Evolutionary conservation across 495 filamentous ascomycete genomes (phyloP).

Genomic region (Tuber aestivum): DNA sequence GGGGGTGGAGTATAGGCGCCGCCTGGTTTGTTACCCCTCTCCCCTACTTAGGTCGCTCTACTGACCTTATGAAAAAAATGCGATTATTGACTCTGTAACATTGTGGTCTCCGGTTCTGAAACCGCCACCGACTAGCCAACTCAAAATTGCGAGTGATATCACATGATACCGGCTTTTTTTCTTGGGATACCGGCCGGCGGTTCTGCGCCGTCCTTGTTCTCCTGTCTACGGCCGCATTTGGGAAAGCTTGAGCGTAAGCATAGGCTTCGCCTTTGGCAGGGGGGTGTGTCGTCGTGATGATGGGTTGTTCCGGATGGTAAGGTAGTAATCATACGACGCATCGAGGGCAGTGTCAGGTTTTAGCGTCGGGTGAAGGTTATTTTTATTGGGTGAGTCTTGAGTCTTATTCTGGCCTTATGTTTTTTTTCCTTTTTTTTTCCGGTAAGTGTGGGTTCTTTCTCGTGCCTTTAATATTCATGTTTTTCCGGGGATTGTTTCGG

Average conservation of each 20-base stretch:
- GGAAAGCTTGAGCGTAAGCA: neutral
- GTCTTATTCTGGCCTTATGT: accelerated
- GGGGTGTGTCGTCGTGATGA: neutral
- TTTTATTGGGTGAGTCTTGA: neutral
- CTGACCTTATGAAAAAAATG: too few relatives aligned
- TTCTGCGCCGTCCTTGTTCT: too few relatives aligned
- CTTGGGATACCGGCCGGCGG: too few relatives aligned
- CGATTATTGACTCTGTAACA: too few relatives aligned
- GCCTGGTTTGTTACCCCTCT: neutral
- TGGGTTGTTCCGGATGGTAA: neutral
- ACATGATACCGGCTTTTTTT: too few relatives aligned
- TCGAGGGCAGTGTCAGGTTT: neutral
- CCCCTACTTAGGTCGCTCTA: neutral
- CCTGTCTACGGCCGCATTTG: neutral
- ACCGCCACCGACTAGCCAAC: neutral
- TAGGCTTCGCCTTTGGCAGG: neutral
- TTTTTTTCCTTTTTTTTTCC: neutral
- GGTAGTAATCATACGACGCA: neutral
- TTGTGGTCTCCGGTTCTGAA: too few relatives aligned
- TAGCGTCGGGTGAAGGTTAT: neutral
- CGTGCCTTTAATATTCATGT: neutral
- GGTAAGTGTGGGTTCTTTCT: neutral
- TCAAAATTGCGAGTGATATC: neutral
- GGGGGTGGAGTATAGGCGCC: neutral
- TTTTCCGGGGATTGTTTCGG: too few relatives aligned